phyloP scores from a whole-genome alignment of 73 alveolate species.

The Stentor coeruleus region DNA sequence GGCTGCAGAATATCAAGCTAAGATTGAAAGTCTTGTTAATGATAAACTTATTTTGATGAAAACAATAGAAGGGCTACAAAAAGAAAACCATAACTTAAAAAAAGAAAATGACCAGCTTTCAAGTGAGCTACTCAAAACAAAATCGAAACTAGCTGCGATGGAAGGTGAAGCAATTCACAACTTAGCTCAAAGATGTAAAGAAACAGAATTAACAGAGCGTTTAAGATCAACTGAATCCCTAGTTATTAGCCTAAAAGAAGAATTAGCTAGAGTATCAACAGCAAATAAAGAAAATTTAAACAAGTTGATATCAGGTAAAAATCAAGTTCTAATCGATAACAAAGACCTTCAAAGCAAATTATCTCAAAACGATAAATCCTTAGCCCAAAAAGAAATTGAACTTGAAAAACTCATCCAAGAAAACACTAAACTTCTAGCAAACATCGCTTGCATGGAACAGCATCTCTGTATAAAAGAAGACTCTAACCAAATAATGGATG shows the following conservation, averaged over 20 bases:
- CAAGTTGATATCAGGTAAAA: too few species aligned
- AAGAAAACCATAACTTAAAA: not conserved
- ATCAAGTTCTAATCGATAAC: not conserved
- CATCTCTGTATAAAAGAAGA: conserved; percentile 39
- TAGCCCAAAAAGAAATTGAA: not conserved
- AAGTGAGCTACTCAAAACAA: not conserved
- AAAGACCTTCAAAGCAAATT: not conserved
- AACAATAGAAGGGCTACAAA: not conserved
- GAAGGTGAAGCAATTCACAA: not conserved
- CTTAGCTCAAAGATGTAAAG: not conserved
- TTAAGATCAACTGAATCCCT: not conserved
- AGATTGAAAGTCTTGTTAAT: not conserved
- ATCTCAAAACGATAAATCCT: not conserved
- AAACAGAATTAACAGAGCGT: not conserved
- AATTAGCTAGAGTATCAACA: not conserved
- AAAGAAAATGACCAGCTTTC: not conserved
- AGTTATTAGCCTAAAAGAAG: not conserved
- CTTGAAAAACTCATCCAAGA: not conserved
- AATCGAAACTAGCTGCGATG: not conserved
- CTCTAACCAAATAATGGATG: not conserved
- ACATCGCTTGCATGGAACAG: conserved; percentile 30
- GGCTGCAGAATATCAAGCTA: not conserved
- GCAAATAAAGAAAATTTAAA: not conserved
- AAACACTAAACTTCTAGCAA: not conserved
- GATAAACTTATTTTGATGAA: not conserved